Evolutionary conservation across 257 asterid species (phyloP).

Genomic region (Solanum peruvianum): DNA sequence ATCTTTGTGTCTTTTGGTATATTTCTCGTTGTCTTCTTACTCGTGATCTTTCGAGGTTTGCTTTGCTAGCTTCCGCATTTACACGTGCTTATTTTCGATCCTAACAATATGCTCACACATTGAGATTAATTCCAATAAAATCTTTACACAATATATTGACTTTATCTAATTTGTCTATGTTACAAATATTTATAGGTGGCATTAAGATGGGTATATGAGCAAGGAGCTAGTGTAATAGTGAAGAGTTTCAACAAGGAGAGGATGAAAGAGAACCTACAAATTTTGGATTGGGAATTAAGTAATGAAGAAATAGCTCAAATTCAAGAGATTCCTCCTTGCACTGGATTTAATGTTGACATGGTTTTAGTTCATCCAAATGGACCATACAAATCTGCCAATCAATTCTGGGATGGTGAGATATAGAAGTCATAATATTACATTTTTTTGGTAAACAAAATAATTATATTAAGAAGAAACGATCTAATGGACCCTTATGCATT

Average conservation of each 20-base stretch:
- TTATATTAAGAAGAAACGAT: too few relatives aligned
- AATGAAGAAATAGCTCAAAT: slow-evolving; percentile 22
- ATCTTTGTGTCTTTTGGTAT: too few relatives aligned
- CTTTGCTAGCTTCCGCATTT: too few relatives aligned
- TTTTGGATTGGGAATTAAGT: slow-evolving; percentile 13
- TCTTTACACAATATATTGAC: too few relatives aligned
- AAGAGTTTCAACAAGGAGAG: slow-evolving; percentile 1
- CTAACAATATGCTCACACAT: too few relatives aligned
- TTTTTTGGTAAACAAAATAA: background rate
- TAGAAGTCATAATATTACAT: background rate
- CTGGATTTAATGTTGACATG: background rate
- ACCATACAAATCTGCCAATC: slow-evolving; percentile 19
- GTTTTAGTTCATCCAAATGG: slow-evolving; percentile 19
- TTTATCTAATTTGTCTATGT: too few relatives aligned
- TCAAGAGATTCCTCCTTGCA: slow-evolving; percentile 17
- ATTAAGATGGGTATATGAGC: slow-evolving; percentile 14
- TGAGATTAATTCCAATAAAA: too few relatives aligned
- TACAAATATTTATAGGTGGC: background rate
- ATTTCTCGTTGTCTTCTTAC: too few relatives aligned
- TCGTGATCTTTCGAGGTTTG: too few relatives aligned
- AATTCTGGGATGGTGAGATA: slow-evolving; percentile 43
- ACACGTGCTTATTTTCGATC: too few relatives aligned
- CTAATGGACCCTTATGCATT: too few relatives aligned
- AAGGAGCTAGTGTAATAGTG: slow-evolving; percentile 5
- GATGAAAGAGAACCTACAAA: slow-evolving; percentile 2